Percentiles rank a stretch among this genome's conserved stretches.
phyloP scores from a whole-genome alignment of 805 yeast species.

The Metschnikowia lochheadii region DNA sequence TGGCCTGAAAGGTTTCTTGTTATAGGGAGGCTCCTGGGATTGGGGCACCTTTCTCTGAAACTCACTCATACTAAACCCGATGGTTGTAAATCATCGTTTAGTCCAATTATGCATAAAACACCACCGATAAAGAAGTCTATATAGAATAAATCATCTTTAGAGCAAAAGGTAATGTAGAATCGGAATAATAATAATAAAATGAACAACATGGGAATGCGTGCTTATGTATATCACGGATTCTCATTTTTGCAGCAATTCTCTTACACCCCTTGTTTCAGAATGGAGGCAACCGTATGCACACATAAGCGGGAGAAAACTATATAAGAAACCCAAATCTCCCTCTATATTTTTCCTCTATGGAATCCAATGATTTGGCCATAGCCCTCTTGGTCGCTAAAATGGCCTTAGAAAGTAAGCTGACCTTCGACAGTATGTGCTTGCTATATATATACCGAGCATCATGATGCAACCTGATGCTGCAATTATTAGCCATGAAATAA shows the following conservation, averaged over 20 bases:
- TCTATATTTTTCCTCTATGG: constrained; percentile 1
- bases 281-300: not conserved
- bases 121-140: no score
- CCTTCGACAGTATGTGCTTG: constrained; percentile 11
- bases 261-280: constrained; percentile 2
- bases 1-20: no score
- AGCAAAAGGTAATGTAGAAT: no score
- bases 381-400: constrained; percentile 14
- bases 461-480: not conserved
- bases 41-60: no score
- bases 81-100: not conserved
- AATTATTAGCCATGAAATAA: no score
- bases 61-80: not conserved
- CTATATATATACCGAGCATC: not conserved
- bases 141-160: no score
- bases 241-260: constrained; percentile 3
- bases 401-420: constrained; percentile 3
- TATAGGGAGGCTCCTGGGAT: no score
- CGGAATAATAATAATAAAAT: not conserved
- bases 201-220: not conserved
- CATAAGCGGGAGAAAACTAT: not conserved
- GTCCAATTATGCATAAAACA: not conserved
- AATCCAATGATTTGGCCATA: constrained; percentile 10
- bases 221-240: not conserved
- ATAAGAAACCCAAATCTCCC: not conserved